A percentile compares a stretch with the other conserved stretches of the same genome.
Conservation (phyloP, 1,284 basidiomycete species). For the Papiliotrema flavescens region DNA sequence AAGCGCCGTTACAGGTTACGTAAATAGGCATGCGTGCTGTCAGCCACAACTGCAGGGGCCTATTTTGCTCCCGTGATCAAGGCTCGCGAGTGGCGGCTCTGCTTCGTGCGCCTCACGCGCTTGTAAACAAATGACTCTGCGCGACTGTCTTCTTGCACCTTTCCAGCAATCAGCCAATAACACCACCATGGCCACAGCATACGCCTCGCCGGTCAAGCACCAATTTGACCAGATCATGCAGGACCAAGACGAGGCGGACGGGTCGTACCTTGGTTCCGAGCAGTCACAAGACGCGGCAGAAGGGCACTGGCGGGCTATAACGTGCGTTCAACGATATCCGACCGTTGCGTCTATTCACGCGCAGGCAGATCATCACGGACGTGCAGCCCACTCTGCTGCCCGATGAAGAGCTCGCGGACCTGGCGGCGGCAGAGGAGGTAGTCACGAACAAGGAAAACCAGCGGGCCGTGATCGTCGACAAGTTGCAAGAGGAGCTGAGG, state of each 20-base stretch:
- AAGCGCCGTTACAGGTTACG: no score
- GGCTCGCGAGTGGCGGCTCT: neutral
- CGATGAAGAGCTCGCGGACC: constrained; percentile 33
- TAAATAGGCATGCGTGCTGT: no score
- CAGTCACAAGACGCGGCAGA: constrained; percentile 17
- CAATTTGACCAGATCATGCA: neutral
- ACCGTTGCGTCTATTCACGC: neutral
- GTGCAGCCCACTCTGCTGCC: constrained; percentile 22
- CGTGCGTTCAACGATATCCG: constrained; percentile 10
- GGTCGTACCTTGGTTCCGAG: constrained; percentile 12
- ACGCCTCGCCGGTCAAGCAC: neutral
- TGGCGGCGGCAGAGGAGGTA: constrained; percentile 32
- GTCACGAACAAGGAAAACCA: constrained; percentile 32
- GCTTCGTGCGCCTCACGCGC: neutral
- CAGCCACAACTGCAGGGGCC: no score
- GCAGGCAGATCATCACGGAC: constrained; percentile 22
- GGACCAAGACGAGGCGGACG: neutral
- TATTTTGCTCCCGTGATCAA: neutral
- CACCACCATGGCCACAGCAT: constrained; percentile 4
- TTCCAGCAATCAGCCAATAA: neutral
- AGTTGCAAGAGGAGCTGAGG: constrained; percentile 26
- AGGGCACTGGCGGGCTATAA: constrained; percentile 23
- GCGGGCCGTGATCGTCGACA: constrained; percentile 19
- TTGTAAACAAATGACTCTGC: constrained; percentile 5
- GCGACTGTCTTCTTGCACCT: constrained; percentile 10